Evolutionary conservation across 1,284 basidiomycete species (phyloP).

Genomic region (Coriolopsis trogii): DNA sequence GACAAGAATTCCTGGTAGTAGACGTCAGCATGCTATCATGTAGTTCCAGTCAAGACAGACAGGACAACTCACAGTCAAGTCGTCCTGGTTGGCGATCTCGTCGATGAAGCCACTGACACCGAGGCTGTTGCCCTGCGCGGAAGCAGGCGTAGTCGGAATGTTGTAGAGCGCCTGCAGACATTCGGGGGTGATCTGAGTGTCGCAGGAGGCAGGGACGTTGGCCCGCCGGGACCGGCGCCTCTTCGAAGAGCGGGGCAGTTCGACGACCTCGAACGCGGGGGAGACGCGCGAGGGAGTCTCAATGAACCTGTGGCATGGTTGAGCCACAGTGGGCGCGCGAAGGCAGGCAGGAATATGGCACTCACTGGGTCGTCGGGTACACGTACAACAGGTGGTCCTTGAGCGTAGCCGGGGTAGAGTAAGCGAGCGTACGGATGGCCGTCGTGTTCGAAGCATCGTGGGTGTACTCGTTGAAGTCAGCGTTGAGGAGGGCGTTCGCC

Average conservation of each 20-base stretch:
- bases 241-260: constrained; percentile 14
- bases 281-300: constrained; percentile 10
- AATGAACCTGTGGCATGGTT: constrained; percentile 14
- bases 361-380: constrained; percentile 35
- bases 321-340: constrained; percentile 17
- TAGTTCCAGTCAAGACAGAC: neutral
- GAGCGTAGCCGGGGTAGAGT: constrained; percentile 39
- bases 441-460: constrained; percentile 34
- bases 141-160: constrained; percentile 47
- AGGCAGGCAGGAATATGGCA: neutral
- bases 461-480: constrained; percentile 38
- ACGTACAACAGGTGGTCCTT: constrained; percentile 38
- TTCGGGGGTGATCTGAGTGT: constrained; percentile 51
- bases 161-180: constrained; percentile 61
- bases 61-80: constrained; percentile 41
- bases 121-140: constrained; percentile 48
- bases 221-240: constrained; percentile 19
- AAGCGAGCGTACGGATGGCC: constrained; percentile 37
- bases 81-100: constrained; percentile 53
- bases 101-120: constrained; percentile 59
- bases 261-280: constrained; percentile 14
- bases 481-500: constrained; percentile 39
- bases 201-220: constrained; percentile 34
- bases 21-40: neutral
- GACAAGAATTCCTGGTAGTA: constrained; percentile 49